Evolutionary conservation across 345 rosid species (phyloP), one percentile per base, ranked within the genome.

Genomic region (Nasturtium officinale): DNA sequence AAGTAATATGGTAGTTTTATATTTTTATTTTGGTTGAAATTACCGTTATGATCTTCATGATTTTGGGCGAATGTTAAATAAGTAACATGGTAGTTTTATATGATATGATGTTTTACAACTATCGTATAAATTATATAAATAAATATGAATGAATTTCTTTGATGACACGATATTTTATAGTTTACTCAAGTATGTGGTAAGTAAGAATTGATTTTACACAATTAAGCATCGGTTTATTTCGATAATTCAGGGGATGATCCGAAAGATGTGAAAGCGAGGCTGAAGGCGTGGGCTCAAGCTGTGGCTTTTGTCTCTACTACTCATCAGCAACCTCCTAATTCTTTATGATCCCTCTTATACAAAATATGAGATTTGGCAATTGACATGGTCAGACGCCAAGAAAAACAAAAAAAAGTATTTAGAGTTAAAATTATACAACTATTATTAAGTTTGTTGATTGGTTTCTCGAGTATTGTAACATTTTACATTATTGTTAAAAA

Each of bases 271-370:
- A 95, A 95, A 85, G 97, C 96, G 2, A 78, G 97, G 80, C 86
- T 91, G 7, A 95, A 88, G 82, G 93, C 86, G 40, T 95, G 99
- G 99, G 97, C 99, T 65, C 99, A 91, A 54, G 89, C 96, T 5
- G 99, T 95, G 79, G 96, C 96, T 11, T 72, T 78, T 60, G 75
- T 90, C 11, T 87, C 87, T 3, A 88, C 96, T 6, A 42, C 94
- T 61, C 65, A 76, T 61, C 74, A 13, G 26, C 65, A 61, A 15
- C 78, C 92, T 54, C 79, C 79, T 48, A 67, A 78, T n/a, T 57
- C 79, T 40, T 33, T 55, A 18, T 75, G 67, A 53, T 42, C 16
- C 33, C 17, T 63, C 57, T 43, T 9, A 52, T 35, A 18, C 56
- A 13, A 13, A 40, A 0, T 7, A 16, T 52, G 59, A 65, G 35